Conservation (phyloP, 2,329 filamentous ascomycete genomes). For the Exophiala viscosa region DNA sequence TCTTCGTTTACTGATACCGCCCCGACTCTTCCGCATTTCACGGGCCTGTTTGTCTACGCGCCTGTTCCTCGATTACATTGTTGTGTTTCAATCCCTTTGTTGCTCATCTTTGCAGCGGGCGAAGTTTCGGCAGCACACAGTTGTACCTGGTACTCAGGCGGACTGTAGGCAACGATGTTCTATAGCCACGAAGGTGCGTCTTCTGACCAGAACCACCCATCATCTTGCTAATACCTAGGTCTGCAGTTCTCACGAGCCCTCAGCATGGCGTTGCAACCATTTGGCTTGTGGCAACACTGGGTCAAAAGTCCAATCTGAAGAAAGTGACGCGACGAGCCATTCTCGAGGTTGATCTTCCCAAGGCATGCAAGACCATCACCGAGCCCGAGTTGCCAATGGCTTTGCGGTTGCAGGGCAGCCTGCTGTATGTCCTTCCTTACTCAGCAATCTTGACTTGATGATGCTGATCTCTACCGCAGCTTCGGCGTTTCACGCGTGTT, state of each 20-base stretch:
- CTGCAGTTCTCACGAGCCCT: slow-evolving; percentile 69
- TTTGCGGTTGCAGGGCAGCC: slow-evolving; percentile 79
- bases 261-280: slow-evolving; percentile 93
- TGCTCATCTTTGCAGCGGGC: background rate
- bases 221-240: background rate
- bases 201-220: slow-evolving; percentile 26
- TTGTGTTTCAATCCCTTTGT: no score
- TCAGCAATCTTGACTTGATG: background rate
- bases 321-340: slow-evolving; percentile 83
- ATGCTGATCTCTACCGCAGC: slow-evolving; percentile 35
- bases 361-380: slow-evolving; percentile 84
- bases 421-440: slow-evolving; percentile 56
- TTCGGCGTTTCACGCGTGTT: slow-evolving; percentile 84
- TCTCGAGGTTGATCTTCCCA: slow-evolving; percentile 77
- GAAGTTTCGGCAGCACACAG: no score
- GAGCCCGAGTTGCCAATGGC: slow-evolving; percentile 83
- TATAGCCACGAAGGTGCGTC: slow-evolving; percentile 88
- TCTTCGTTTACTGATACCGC: background rate
- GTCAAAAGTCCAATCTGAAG: slow-evolving; percentile 64
- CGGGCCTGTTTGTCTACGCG: no score
- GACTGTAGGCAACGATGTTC: slow-evolving; percentile 62
- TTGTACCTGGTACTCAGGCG: no score
- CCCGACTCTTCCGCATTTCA: no score
- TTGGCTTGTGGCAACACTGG: slow-evolving; percentile 90
- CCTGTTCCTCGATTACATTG: no score